These are phyloP conservation scores for Fomitopsis pulvina DNA, from an alignment of 768 basidiomycete species.

Conservation along the genomic window DNA sequence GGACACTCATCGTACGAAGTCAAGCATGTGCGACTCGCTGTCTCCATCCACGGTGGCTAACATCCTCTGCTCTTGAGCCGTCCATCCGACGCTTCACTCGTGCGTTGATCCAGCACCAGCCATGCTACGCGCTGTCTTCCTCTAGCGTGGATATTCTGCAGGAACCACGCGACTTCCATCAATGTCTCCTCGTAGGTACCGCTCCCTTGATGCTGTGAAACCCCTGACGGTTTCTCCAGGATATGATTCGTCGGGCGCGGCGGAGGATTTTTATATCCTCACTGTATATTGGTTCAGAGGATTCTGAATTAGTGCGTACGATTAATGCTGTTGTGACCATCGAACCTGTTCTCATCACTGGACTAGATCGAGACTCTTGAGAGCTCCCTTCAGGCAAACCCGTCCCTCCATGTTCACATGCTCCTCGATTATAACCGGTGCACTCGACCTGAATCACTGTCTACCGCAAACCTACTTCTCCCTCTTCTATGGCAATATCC, in stretches of 20 bases:
- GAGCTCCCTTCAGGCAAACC: slow-evolving; percentile 49
- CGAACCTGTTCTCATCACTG: background rate
- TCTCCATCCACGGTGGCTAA: slow-evolving; percentile 7
- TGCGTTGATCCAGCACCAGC: slow-evolving; percentile 21
- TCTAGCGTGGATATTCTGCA: slow-evolving; percentile 18
- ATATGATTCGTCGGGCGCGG: slow-evolving; percentile 72
- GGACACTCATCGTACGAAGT: background rate
- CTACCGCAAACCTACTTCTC: slow-evolving; percentile 60
- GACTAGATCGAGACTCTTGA: slow-evolving; percentile 66
- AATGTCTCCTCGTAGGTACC: slow-evolving; percentile 19
- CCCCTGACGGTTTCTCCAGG: slow-evolving; percentile 31
- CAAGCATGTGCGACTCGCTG: background rate
- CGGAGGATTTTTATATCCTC: slow-evolving; percentile 84
- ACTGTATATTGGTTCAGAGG: slow-evolving; percentile 78
- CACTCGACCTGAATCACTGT: slow-evolving; percentile 64
- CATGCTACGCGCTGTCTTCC: slow-evolving; percentile 21
- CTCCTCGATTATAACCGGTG: slow-evolving; percentile 79
- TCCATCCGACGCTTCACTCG: slow-evolving; percentile 17
- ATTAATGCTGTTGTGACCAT: background rate
- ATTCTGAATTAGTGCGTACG: slow-evolving; percentile 66
- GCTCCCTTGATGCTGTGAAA: background rate
- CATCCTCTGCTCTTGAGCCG: slow-evolving; percentile 17
- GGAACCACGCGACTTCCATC: slow-evolving; percentile 21
- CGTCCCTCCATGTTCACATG: slow-evolving; percentile 59
- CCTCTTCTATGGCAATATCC: slow-evolving; percentile 72